Conservation (phyloP, 306 rosid species). For the Medicago ruthenica region DNA sequence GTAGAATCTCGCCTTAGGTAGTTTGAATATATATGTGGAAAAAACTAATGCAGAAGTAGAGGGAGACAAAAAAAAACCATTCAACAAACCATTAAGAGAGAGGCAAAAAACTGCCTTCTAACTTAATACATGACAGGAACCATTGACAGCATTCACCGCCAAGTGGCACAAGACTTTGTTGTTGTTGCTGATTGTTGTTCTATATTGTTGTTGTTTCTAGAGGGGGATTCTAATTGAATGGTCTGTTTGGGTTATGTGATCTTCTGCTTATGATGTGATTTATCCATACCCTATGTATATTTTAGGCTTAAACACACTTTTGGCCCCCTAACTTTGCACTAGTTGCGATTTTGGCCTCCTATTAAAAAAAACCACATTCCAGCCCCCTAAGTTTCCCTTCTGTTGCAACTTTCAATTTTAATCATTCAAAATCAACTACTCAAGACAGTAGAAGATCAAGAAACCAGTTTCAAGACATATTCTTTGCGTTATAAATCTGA, state of each 20-base stretch:
- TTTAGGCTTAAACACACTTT: no score
- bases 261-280: conserved; percentile 28
- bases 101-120: background rate
- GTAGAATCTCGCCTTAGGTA: background rate
- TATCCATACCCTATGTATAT: background rate
- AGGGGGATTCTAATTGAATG: conserved; percentile 34
- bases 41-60: background rate
- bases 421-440: no score
- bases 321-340: no score
- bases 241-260: conserved; percentile 7
- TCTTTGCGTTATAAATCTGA: no score
- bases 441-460: no score
- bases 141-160: background rate
- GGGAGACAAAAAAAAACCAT: background rate
- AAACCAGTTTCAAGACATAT: no score
- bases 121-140: background rate
- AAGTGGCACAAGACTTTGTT: background rate
- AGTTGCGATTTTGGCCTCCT: no score
- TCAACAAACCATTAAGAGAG: background rate
- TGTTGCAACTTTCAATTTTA: no score
- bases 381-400: no score
- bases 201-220: conserved; percentile 7
- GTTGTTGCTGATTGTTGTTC: background rate
- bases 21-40: background rate
- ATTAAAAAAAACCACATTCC: no score